phyloP scores from a whole-genome alignment of 345 rosid genomes.

The Melaleuca quinquenervia region DNA sequence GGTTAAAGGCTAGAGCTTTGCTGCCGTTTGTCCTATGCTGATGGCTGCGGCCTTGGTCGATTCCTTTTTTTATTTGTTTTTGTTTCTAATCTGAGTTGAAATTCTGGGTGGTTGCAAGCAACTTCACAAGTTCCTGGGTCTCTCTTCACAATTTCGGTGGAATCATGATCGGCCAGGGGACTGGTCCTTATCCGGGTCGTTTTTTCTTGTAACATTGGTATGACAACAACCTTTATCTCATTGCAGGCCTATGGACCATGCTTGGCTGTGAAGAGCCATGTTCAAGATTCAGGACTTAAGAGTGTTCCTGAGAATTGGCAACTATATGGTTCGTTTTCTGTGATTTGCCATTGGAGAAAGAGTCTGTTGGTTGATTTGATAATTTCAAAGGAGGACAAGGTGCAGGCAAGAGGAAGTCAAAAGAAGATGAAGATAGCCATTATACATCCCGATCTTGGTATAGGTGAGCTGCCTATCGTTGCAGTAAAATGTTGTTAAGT shows the following conservation, averaged over 20 bases:
- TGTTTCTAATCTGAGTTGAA: background rate
- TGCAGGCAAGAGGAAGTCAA: slow-evolving; percentile 30
- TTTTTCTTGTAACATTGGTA: background rate
- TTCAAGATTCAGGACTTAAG: background rate
- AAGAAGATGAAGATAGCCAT: slow-evolving; percentile 57
- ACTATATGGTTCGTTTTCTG: background rate
- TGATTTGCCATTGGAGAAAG: background rate
- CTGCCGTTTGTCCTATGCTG: background rate
- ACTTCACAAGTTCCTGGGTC: background rate
- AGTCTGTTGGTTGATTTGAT: background rate
- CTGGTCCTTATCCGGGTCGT: background rate
- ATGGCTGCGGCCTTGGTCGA: background rate
- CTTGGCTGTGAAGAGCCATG: background rate
- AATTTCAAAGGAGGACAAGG: background rate
- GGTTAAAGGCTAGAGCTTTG: background rate
- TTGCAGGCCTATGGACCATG: background rate
- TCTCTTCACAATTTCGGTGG: background rate
- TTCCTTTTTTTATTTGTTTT: background rate
- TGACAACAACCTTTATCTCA: background rate
- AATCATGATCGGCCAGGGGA: background rate
- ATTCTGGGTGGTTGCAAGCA: background rate
- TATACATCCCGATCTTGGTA: slow-evolving; percentile 86
- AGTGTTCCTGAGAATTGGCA: background rate
- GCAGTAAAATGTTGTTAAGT: background rate
- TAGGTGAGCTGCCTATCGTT: slow-evolving; percentile 26